phyloP scores from a whole-genome alignment of 768 basidiomycete species.

The Auricularia heimuer region DNA sequence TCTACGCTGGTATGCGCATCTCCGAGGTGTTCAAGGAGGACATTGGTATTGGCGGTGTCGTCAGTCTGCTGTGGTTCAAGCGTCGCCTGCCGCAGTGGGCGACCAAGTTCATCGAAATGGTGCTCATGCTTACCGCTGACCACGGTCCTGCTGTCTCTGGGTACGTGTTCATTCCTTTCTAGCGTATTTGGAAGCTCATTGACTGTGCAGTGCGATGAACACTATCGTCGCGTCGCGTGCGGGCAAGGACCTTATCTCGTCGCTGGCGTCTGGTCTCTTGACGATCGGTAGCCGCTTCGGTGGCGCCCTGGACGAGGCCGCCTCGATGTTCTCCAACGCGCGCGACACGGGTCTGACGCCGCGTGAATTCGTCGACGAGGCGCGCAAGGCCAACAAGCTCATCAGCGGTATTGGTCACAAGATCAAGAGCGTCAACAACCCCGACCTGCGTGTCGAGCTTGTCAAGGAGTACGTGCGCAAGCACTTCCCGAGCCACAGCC shows the following conservation, averaged over 20 bases:
- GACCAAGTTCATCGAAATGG: conserved; percentile 99
- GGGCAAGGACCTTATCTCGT: conserved; percentile 98
- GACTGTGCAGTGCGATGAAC: conserved; percentile 73
- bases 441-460: conserved; percentile 83
- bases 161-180: conserved; percentile 13
- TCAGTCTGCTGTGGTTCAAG: conserved; percentile 97
- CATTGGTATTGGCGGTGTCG: conserved; percentile 94
- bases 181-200: neutral
- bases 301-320: conserved; percentile 97
- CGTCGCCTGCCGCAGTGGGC: conserved; percentile 84
- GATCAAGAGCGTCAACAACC: conserved; percentile 98
- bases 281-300: conserved; percentile 94
- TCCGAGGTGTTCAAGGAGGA: conserved; percentile 98
- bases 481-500: conserved; percentile 89
- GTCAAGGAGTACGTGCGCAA: conserved; percentile 93
- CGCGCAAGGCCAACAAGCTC: conserved; percentile 88
- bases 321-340: conserved; percentile 88
- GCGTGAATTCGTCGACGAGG: conserved; percentile 94
- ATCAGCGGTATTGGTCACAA: conserved; percentile 99
- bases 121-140: conserved; percentile 97
- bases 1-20: conserved; percentile 98
- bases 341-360: conserved; percentile 88
- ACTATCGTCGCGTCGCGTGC: conserved; percentile 98
- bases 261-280: conserved; percentile 88
- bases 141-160: conserved; percentile 97